Conservation (phyloP, 2,329 filamentous ascomycete genomes). For the Mollisia scopiformis region DNA sequence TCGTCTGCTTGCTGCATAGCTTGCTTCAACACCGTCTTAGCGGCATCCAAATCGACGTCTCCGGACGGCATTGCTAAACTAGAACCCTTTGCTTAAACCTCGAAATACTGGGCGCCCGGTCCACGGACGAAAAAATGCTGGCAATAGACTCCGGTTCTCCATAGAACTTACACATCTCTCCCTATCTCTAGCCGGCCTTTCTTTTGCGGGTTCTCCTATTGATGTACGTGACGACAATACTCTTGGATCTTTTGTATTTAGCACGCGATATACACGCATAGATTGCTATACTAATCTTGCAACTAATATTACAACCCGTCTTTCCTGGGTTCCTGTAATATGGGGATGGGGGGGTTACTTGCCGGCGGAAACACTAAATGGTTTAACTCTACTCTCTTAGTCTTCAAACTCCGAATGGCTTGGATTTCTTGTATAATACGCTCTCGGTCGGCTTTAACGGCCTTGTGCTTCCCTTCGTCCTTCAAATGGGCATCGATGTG, state of each 20-base stretch:
- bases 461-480: background rate
- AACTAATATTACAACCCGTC: too few species aligned
- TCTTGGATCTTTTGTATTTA: background rate
- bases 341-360: too few species aligned
- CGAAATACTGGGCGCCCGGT: background rate
- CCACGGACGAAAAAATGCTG: constrained; percentile 2
- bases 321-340: too few species aligned
- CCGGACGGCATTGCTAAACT: too few species aligned
- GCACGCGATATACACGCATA: background rate
- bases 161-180: background rate
- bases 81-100: too few species aligned
- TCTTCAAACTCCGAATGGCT: too few species aligned
- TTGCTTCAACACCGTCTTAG: too few species aligned
- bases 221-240: background rate
- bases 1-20: too few species aligned
- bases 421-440: background rate
- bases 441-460: background rate
- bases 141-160: background rate
- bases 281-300: too few species aligned
- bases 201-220: background rate
- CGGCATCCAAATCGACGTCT: too few species aligned
- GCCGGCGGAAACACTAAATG: too few species aligned
- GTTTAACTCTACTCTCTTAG: too few species aligned
- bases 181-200: background rate
- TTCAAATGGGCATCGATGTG: background rate